Conservation (phyloP, 129 eudicot species). For the Silybum marianum region DNA sequence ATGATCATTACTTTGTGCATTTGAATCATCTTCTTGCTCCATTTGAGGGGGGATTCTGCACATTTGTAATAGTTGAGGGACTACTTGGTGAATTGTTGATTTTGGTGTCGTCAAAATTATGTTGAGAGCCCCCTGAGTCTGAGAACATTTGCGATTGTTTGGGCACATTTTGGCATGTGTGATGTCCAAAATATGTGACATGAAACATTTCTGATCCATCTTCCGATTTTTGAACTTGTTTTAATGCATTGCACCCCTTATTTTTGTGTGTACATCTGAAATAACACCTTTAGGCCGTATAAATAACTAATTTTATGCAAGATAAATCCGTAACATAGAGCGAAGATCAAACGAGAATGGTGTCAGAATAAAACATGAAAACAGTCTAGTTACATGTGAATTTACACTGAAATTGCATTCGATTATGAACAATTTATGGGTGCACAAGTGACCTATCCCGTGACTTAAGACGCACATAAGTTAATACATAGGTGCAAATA, state of each 20-base stretch:
- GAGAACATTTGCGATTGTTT: slow-evolving; percentile 22
- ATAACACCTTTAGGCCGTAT: slow-evolving; percentile 64
- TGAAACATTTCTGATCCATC: slow-evolving; percentile 43
- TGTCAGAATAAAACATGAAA: no score
- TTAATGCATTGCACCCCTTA: no score
- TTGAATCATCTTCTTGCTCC: slow-evolving; percentile 30
- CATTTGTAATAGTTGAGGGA: slow-evolving; percentile 7
- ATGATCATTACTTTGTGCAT: slow-evolving; percentile 24
- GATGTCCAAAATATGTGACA: slow-evolving; percentile 52
- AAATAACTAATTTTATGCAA: background rate
- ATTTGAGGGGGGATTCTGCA: background rate
- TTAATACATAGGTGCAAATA: no score
- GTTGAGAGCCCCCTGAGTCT: slow-evolving; percentile 6
- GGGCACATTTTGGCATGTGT: slow-evolving; percentile 43
- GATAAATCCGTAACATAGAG: no score
- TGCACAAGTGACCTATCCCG: no score
- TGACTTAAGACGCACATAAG: no score
- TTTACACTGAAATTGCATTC: no score
- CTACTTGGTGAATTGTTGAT: background rate
- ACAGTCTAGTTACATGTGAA: no score
- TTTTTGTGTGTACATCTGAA: slow-evolving; percentile 68
- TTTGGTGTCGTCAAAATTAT: slow-evolving; percentile 4
- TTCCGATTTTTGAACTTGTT: slow-evolving; percentile 6
- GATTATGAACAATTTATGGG: no score
- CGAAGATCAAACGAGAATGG: no score